A percentile compares a stretch with the other conserved stretches of the same genome.
These are phyloP conservation scores for Colletotrichum sp. DNA, from an alignment of 2,329 filamentous ascomycete species.

Conservation along the genomic window DNA sequence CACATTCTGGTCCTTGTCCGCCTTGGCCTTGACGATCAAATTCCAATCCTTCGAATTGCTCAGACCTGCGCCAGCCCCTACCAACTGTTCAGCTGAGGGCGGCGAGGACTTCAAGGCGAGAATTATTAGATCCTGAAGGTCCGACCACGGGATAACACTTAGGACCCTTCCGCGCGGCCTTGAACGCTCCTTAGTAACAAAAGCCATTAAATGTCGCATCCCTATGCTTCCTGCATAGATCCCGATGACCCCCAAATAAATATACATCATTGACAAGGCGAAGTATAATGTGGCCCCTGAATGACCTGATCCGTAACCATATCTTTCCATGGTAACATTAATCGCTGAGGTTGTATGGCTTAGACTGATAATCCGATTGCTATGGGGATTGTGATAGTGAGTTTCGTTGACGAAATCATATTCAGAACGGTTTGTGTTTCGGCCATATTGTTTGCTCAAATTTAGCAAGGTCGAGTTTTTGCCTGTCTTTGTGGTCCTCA, in stretches of 20 bases:
- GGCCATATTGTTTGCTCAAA: background rate
- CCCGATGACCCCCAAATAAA: background rate
- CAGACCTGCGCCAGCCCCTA: background rate
- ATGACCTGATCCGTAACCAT: background rate
- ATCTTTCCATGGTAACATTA: background rate
- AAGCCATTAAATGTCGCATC: background rate
- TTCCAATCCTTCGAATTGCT: background rate
- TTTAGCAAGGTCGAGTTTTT: background rate
- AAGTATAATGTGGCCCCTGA: background rate
- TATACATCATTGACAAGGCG: background rate
- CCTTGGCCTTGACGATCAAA: background rate
- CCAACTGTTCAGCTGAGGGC: background rate
- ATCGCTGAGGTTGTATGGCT: background rate
- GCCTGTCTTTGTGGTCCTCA: background rate
- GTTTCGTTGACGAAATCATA: background rate
- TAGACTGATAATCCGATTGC: too few species aligned
- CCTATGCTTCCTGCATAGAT: background rate
- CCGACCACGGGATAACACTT: background rate
- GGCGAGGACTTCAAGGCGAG: background rate
- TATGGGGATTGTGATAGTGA: background rate
- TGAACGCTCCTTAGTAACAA: background rate
- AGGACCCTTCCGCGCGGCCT: background rate
- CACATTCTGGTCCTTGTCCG: background rate
- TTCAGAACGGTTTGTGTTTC: background rate
- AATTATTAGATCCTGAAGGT: constrained; percentile 3